Base-by-base conservation (phyloP, 495 filamentous ascomycete genomes). In the Neurospora sp. region DNA sequence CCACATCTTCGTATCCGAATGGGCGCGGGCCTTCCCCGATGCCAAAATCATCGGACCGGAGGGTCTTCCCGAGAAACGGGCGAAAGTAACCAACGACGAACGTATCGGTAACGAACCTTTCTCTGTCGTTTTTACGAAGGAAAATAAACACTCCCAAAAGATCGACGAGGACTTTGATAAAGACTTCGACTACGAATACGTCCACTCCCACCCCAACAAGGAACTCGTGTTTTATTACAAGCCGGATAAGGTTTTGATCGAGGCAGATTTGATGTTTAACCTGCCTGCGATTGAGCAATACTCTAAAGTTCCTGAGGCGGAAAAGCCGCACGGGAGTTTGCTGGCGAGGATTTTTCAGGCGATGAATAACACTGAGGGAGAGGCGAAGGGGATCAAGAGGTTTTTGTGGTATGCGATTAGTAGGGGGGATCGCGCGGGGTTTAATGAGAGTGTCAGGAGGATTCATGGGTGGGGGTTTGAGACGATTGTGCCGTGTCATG, bases 251-350 rank as follows among this genome's bases (percentile, higher is more conserved):
- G 94, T 93, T 0, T 83, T 99, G n/a, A 93, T 99, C 77, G 85
- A 97, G 83, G 96, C 93, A 23, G 96, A 99, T 79, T 80, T 98
- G 46, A 76, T 98, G 73, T 99, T 98, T 85, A 98, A 97, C 80
- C 82, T 97, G 27, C 96, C 96, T 0, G 91, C 95, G 1, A 86
- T 81, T 2, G 96, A 98, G 83, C 96, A 98, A 82, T 97, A 94
- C 83, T 92, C 90, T 46, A 75, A 79, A 35, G 82, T 84, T 66
- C 83, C 84, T 2, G 90, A 86, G 74, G 85, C 86, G 0, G 83
- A 86, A 18, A 85, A 87, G 72, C 82, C 81, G 3, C 87, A 83
- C 4, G 78, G 81, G 6, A 92, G 92, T 2, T 74, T 92, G 7
- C 75, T 91, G 49, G 94, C 90, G 0, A 89, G 88, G 78, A 39